These are phyloP conservation scores for Linanthus parryae DNA, from an alignment of 148 eudicot species.

Conservation along the genomic window DNA sequence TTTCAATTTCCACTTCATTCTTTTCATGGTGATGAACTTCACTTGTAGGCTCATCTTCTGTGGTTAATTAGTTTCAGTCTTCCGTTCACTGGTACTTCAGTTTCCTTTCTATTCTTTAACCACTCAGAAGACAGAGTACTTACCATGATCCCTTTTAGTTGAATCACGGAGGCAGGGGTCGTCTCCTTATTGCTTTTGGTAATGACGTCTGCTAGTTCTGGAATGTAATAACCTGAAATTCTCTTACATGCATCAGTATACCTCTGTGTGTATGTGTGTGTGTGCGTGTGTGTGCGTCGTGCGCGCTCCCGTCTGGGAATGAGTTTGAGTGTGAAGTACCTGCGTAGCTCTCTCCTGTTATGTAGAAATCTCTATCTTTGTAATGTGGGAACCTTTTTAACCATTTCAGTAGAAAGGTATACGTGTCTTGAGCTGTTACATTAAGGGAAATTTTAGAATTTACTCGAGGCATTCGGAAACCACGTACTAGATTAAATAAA, in stretches of 20 bases:
- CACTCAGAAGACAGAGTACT: too few species aligned
- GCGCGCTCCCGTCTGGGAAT: too few species aligned
- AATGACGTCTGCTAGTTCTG: slow-evolving; percentile 1
- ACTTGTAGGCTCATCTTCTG: too few species aligned
- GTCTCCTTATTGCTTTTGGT: background rate
- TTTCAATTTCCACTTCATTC: background rate
- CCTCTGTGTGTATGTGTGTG: background rate
- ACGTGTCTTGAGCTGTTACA: slow-evolving; percentile 29
- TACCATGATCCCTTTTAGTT: slow-evolving; percentile 5
- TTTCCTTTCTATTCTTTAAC: too few species aligned
- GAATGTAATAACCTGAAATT: slow-evolving; percentile 4
- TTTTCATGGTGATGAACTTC: too few species aligned
- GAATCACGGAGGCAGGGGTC: background rate
- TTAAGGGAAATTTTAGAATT: too few species aligned
- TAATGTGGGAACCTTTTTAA: slow-evolving; percentile 33
- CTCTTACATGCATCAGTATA: background rate
- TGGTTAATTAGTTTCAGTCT: too few species aligned
- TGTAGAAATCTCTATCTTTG: slow-evolving; percentile 28
- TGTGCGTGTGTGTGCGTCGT: too few species aligned
- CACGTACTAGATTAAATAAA: too few species aligned
- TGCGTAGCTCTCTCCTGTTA: slow-evolving; percentile 31
- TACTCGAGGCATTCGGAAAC: too few species aligned
- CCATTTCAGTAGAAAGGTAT: slow-evolving; percentile 33
- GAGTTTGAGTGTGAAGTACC: too few species aligned
- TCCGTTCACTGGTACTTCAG: too few species aligned